Base-by-base conservation (phyloP, 2,329 filamentous ascomycete species). In the Truncatella angustata region DNA sequence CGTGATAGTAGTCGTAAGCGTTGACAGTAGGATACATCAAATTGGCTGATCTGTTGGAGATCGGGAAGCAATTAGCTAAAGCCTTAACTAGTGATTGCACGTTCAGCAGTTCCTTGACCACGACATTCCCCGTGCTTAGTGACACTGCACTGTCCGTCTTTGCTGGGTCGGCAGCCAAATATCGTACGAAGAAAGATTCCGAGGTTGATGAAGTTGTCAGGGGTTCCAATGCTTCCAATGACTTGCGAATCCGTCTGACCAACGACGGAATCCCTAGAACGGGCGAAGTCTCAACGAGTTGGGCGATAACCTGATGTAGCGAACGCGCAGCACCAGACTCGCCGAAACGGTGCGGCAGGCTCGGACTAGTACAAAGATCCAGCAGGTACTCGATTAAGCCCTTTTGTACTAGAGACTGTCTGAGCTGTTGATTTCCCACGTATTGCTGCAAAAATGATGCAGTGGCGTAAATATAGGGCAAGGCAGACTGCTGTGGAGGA, bases 361-460 rank as follows among this genome's bases (percentile, higher is more conserved):
- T 92, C 4, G 91, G 88, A 26, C 92, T 82, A 50, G 88, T 90
- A 36, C 87, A 87, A 51, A 97, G 83, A 64, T 97, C 91, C 50
- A 99, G 77, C 18, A 97, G 77, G 47, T 88, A 78, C 67, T 97
- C 91, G 21, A 93, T 84, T 5, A 91, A 94, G 52, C 91, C 90
- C 46, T 81, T 80, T 50, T 88, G 83, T 56, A 94, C 84, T 63
- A 97, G 93, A 21, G 81, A 80, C 16, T 78, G 74, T 68, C 88
- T 92, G 60, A 95, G 80, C 30, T 78, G 78, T 52, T 81, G 77
- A 63, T 95, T 96, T 56, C 83, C 81, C 54, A 94, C 83, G 66
- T 94, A 93, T 1, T 87, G 63, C 9, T 71, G 69, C 42, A 99
- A 72, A 66, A 99, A 99, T 46, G 84, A 87, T 54, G 87, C 81